Evolutionary conservation across 176 grass and related monocot species (phyloP), one percentile per base, ranked within the genome.

Genomic region (Musa beccarii): DNA sequence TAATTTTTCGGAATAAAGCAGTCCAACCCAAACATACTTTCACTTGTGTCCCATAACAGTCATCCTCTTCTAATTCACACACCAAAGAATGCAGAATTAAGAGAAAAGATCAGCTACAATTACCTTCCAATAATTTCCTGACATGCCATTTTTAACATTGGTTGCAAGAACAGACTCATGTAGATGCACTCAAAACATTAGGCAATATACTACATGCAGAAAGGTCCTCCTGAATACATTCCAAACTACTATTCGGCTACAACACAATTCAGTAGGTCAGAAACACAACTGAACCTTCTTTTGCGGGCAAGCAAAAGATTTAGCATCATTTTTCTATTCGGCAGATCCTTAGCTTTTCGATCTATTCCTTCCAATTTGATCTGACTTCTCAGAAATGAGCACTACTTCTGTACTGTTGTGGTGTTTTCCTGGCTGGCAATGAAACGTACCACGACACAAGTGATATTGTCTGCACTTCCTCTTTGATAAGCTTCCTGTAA

Each of bases 391-490:
- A 56, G 57, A n/a, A 12, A 57, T 57, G 6, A 6, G 57, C 57
- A 20, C 8, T 20, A 17, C 57, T 61, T 7, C 57, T 61, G 57
- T 19, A n/a, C 57, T n/a, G 57, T 61, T 61, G 57, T 9, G n/a
- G 57, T 19, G 57, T 19, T 61, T 21, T n/a, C 57, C 1, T 20
- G 19, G 57, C 57, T 6, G 9, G 57, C 57, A 15, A 89, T 2
- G 76, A 96, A 92, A 26, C 92, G 92, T 57, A 96, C 92, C 79
- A 92, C 83, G 51, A 96, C 79, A 53, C 85, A 86, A 61, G 89
- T 96, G 57, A 91, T 92, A 68, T 96, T 92, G 66, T 96, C 92
- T 0, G 89, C 80, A 56, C 92, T 96, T 21, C 89, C 86, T 53
- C 92, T 75, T 81, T 78, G 72, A 1, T 80, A 87, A 2, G 89